These are phyloP conservation scores for Alternaria tenuissima DNA, from an alignment of 2,329 filamentous ascomycete species.

Conservation along the genomic window DNA sequence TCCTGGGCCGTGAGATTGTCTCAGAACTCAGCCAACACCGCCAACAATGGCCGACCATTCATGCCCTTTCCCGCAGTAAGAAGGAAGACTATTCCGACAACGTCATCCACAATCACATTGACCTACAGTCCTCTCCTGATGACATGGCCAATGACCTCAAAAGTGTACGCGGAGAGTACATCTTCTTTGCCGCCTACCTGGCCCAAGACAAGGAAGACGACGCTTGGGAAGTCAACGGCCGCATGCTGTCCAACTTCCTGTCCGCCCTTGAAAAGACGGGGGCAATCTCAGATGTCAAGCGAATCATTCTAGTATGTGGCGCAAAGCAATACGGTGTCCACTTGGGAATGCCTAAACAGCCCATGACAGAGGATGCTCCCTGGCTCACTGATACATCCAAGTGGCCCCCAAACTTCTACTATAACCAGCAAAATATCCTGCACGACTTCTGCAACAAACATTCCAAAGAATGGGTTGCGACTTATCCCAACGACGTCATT, in stretches of 20 bases:
- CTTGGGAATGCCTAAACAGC: too few relatives aligned
- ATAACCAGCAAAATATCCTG: too few relatives aligned
- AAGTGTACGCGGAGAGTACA: too few relatives aligned
- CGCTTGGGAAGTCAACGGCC: too few relatives aligned
- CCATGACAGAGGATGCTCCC: too few relatives aligned
- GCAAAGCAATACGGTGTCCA: slow-evolving; percentile 62
- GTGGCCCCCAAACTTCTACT: too few relatives aligned
- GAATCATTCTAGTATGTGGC: slow-evolving; percentile 60
- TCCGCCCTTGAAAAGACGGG: slow-evolving; percentile 53
- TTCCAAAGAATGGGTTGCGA: too few relatives aligned
- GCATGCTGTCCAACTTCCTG: slow-evolving; percentile 29
- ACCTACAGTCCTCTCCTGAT: slow-evolving; percentile 47
- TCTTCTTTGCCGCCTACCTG: too few relatives aligned
- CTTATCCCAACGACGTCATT: too few relatives aligned
- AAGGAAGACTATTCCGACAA: slow-evolving; percentile 48
- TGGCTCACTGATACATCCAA: too few relatives aligned
- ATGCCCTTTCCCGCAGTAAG: slow-evolving; percentile 53
- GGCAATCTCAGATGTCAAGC: slow-evolving; percentile 52
- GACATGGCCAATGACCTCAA: slow-evolving; percentile 47
- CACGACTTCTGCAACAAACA: too few relatives aligned
- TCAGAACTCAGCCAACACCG: slow-evolving; percentile 48
- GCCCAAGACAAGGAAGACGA: too few relatives aligned
- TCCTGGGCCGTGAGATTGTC: slow-evolving; percentile 54
- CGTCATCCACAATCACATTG: slow-evolving; percentile 51
- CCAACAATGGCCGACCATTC: slow-evolving; percentile 49